Conservation (phyloP, 1,139 yeast species). For the Yamadazyma atlantica region DNA sequence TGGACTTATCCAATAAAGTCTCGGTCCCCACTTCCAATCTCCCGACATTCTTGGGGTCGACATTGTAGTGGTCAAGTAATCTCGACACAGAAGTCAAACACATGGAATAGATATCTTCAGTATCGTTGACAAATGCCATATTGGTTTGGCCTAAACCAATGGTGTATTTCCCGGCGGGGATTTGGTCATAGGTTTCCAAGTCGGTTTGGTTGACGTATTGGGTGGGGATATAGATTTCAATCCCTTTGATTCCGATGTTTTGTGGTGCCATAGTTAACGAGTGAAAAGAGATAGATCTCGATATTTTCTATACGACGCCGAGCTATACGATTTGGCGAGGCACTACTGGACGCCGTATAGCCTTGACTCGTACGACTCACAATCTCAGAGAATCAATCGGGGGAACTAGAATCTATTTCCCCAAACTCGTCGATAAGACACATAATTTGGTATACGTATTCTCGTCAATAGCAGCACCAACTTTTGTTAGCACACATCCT, state of each 20-base stretch:
- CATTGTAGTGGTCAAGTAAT: constrained; percentile 74
- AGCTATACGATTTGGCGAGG: neutral
- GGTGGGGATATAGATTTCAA: constrained; percentile 85
- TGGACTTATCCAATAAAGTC: constrained; percentile 93
- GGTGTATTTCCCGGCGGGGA: constrained; percentile 94
- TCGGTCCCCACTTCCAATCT: constrained; percentile 99
- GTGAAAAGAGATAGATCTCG: neutral
- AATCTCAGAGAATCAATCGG: too few species aligned
- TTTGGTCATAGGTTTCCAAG: constrained; percentile 80
- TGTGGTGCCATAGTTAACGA: constrained; percentile 17
- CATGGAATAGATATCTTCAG: constrained; percentile 96
- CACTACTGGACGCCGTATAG: too few species aligned
- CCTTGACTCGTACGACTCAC: too few species aligned
- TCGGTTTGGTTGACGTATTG: constrained; percentile 87
- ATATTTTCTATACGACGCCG: neutral
- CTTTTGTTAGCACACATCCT: neutral
- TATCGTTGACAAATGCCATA: constrained; percentile 95
- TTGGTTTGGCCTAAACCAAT: constrained; percentile 98
- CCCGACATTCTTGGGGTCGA: constrained; percentile 82
- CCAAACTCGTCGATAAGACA: too few species aligned
- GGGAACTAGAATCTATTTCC: too few species aligned
- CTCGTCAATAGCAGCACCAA: too few species aligned
- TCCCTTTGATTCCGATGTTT: constrained; percentile 95
- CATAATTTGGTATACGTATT: too few species aligned
- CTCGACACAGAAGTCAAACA: constrained; percentile 78